These are phyloP conservation scores for Cordia subcordata DNA, from an alignment of 257 asterid species.

Conservation along the genomic window DNA sequence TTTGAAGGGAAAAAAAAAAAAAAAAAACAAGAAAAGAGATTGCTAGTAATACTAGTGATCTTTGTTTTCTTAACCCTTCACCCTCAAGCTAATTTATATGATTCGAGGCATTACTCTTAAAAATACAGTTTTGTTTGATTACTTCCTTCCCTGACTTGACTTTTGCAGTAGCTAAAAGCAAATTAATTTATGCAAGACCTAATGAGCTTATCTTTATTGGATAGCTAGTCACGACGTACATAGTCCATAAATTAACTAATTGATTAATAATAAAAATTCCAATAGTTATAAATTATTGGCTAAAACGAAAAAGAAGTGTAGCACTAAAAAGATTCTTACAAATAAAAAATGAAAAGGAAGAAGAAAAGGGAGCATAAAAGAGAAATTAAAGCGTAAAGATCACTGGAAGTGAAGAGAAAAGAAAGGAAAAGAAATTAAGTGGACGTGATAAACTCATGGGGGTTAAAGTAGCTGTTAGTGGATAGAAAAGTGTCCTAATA, in stretches of 20 bases:
- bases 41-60: not conserved
- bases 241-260: not conserved
- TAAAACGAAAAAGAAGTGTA: not conserved
- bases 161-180: too few species aligned
- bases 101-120: too few species aligned
- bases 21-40: not conserved
- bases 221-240: not conserved
- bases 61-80: too few species aligned
- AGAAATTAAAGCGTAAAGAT: not conserved
- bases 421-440: too few species aligned
- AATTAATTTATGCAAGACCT: not conserved
- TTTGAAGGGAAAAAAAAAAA: not conserved
- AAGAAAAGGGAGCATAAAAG: not conserved
- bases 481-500: not conserved
- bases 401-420: not conserved
- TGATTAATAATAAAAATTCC: too few species aligned
- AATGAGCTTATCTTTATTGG: too few species aligned
- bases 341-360: not conserved
- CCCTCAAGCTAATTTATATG: too few species aligned
- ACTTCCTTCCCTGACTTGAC: too few species aligned
- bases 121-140: too few species aligned
- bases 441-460: too few species aligned
- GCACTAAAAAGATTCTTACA: not conserved
- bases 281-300: not conserved
- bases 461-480: not conserved